phyloP scores from a whole-genome alignment of 345 rosid genomes.

The Ceriops tagal region DNA sequence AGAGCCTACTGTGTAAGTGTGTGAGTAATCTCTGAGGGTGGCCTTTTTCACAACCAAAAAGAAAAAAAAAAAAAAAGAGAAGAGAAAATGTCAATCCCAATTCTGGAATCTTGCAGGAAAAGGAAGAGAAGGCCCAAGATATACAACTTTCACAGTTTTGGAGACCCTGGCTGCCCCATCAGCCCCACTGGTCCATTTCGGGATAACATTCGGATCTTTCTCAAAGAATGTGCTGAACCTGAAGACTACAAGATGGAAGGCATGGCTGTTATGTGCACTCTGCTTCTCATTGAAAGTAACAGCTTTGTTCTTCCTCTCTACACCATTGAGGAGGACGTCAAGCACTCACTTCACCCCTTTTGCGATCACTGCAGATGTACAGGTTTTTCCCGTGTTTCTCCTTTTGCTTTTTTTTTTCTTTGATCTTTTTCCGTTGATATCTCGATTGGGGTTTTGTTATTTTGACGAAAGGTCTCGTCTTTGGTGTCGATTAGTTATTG shows the following conservation, averaged over 20 bases:
- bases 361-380: conserved; percentile 77
- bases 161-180: conserved; percentile 42
- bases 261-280: conserved; percentile 55
- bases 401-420: not conserved
- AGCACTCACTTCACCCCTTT: conserved; percentile 35
- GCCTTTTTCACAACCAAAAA: not conserved
- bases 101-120: conserved; percentile 57
- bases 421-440: not conserved
- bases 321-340: conserved; percentile 52
- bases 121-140: conserved; percentile 55
- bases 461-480: not conserved
- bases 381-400: conserved; percentile 29
- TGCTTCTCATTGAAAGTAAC: conserved; percentile 6
- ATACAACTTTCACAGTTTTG: conserved; percentile 41
- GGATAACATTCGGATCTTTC: conserved; percentile 58
- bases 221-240: conserved; percentile 42
- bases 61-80: not conserved
- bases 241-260: conserved; percentile 48
- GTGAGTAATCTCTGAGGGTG: too few relatives aligned
- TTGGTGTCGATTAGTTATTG: not conserved
- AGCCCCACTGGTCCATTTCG: conserved; percentile 47
- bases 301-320: conserved; percentile 58
- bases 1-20: too few relatives aligned
- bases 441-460: conserved; percentile 1
- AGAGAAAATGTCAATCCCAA: conserved; percentile 45